phyloP scores from a whole-genome alignment of 2,329 filamentous ascomycete species.

The Paecilomyces sp. region DNA sequence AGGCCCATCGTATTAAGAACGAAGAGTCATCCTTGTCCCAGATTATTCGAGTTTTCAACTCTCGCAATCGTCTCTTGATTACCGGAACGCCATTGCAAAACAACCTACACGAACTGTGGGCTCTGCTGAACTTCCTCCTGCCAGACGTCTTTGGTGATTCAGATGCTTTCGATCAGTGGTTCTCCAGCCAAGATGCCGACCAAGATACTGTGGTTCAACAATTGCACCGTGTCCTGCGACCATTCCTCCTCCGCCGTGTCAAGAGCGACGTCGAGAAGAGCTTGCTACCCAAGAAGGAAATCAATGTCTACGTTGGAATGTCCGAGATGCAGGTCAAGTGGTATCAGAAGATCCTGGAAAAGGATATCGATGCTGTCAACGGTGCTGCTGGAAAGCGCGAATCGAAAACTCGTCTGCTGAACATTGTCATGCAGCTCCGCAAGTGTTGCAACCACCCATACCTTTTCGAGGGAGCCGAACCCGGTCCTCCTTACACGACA shows the following conservation, averaged over 20 bases:
- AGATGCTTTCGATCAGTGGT: conserved; percentile 97
- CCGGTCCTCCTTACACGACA: conserved; percentile 93
- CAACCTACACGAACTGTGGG: conserved; percentile 97
- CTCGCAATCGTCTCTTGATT: conserved; percentile 87
- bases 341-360: conserved; percentile 98
- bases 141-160: conserved; percentile 97
- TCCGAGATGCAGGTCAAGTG: conserved; percentile 98
- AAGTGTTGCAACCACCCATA: conserved; percentile 99
- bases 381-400: conserved; percentile 93
- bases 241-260: conserved; percentile 89
- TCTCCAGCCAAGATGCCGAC: conserved; percentile 80
- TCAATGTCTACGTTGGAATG: conserved; percentile 97
- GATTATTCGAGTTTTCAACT: conserved; percentile 93
- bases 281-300: conserved; percentile 89
- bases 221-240: conserved; percentile 83
- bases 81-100: conserved; percentile 96
- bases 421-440: conserved; percentile 98
- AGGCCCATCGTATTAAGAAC: conserved; percentile 98
- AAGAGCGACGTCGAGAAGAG: conserved; percentile 99
- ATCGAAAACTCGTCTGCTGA: conserved; percentile 91
- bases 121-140: conserved; percentile 92
- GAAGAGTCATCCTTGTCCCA: conserved; percentile 95
- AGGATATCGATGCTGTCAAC: conserved; percentile 98
- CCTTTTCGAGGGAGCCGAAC: conserved; percentile 93
- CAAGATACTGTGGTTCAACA: conserved; percentile 96